phyloP scores from a whole-genome alignment of 2,329 filamentous ascomycete species.

The Clarireedia sp. region DNA sequence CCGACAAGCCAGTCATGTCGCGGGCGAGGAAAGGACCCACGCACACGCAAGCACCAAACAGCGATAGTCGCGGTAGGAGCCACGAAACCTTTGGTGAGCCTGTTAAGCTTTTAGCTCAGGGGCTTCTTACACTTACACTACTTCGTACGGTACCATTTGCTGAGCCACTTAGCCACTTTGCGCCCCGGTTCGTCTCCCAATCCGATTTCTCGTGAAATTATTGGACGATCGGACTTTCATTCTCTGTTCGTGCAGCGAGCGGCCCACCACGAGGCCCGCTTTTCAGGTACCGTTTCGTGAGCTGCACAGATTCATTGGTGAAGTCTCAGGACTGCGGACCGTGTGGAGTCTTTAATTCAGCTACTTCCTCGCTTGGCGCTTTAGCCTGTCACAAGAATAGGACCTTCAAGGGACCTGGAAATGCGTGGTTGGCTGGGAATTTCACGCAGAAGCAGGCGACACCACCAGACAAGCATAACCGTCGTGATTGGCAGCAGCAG shows the following conservation, averaged over 20 bases:
- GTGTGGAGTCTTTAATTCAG: background rate
- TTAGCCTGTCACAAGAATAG: slow-evolving; percentile 6
- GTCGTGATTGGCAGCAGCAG: no score
- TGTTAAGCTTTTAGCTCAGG: no score
- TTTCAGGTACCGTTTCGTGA: slow-evolving; percentile 3
- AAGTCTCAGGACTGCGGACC: background rate
- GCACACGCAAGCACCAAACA: no score
- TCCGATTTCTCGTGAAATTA: no score
- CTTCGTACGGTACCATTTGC: no score
- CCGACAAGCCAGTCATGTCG: background rate
- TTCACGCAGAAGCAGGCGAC: background rate
- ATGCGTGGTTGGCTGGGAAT: background rate
- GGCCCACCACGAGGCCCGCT: no score
- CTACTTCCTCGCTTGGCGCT: background rate
- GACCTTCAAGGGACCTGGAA: background rate
- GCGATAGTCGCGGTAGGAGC: background rate
- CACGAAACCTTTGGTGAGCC: background rate
- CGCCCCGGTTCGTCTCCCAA: no score
- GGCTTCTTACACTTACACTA: no score
- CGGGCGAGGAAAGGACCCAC: no score
- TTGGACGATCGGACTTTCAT: background rate
- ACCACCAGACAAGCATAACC: background rate
- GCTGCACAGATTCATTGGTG: background rate
- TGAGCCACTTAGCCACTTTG: no score
- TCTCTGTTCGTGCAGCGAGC: background rate